Percentiles rank a stretch among this genome's conserved stretches.
phyloP scores from a whole-genome alignment of 2,329 filamentous ascomycete genomes.

The Monilinia fructigena region DNA sequence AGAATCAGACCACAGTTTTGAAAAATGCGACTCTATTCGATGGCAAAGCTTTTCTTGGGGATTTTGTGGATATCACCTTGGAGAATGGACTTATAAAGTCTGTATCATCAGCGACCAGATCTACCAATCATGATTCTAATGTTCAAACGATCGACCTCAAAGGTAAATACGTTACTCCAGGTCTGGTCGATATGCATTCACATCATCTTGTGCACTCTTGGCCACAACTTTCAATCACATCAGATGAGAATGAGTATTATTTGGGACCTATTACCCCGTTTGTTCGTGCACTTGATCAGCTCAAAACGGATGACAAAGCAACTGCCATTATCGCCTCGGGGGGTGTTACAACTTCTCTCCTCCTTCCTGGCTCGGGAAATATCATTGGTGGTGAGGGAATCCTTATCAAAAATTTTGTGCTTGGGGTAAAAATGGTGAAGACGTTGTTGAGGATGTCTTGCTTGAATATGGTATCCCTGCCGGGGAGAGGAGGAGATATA shows the following conservation, averaged over 20 bases:
- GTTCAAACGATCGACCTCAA: conserved; percentile 38
- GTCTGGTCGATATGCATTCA: conserved; percentile 49
- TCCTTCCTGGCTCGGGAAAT: conserved; percentile 47
- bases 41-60: conserved; percentile 41
- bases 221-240: conserved; percentile 40
- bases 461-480: conserved; percentile 44
- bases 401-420: conserved; percentile 45
- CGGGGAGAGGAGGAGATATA: conserved; percentile 41
- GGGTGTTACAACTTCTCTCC: conserved; percentile 48
- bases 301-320: conserved; percentile 46
- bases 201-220: conserved; percentile 43
- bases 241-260: conserved; percentile 44
- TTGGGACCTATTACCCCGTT: conserved; percentile 43
- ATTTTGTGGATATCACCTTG: conserved; percentile 43
- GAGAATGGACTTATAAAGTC: conserved; percentile 43
- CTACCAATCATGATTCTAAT: conserved; percentile 25
- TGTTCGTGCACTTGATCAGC: conserved; percentile 43
- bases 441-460: conserved; percentile 45
- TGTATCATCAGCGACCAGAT: conserved; percentile 32
- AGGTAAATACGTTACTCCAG: conserved; percentile 46
- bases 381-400: conserved; percentile 48
- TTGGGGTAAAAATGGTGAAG: conserved; percentile 42
- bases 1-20: conserved; percentile 42
- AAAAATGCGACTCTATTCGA: conserved; percentile 47
- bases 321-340: conserved; percentile 45